Evolutionary conservation across 148 eudicot species (phyloP).

Genomic region (Nyssa sinensis): DNA sequence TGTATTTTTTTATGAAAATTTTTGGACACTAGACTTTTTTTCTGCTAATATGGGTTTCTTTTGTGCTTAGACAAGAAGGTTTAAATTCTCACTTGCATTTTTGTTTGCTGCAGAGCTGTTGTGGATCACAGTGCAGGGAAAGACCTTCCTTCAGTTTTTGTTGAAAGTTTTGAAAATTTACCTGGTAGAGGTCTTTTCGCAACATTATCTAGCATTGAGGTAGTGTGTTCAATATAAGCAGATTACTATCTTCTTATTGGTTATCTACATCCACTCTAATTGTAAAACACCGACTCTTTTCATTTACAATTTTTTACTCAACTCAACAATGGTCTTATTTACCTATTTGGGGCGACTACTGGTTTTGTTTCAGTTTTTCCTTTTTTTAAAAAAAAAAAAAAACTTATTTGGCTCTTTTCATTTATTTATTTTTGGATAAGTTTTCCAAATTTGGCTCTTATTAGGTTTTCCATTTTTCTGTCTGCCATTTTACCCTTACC

Average conservation of each 20-base stretch:
- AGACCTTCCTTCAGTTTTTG: constrained; percentile 74
- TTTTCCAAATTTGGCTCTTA: background rate
- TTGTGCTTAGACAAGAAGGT: background rate
- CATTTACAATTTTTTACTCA: background rate
- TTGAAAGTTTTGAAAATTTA: constrained; percentile 84
- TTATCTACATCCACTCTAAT: background rate
- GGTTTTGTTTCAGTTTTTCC: constrained; percentile 1
- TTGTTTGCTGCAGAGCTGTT: constrained; percentile 79
- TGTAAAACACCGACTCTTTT: background rate
- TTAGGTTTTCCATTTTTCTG: background rate
- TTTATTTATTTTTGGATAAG: too few relatives aligned
- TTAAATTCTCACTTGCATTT: background rate
- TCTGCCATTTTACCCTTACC: background rate
- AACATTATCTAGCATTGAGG: constrained; percentile 80
- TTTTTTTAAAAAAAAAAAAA: too few relatives aligned
- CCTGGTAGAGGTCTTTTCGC: constrained; percentile 98
- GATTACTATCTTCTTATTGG: background rate
- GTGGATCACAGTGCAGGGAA: constrained; percentile 81
- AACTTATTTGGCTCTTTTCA: too few relatives aligned
- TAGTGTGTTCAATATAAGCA: constrained; percentile 28
- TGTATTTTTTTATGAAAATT: background rate
- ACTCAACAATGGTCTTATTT: background rate
- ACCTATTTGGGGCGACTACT: background rate
- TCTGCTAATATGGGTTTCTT: background rate
- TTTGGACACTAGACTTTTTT: background rate